Evolutionary conservation across 345 rosid species (phyloP), one percentile per base, ranked within the genome.

Genomic region (Eucalyptus virginea): DNA sequence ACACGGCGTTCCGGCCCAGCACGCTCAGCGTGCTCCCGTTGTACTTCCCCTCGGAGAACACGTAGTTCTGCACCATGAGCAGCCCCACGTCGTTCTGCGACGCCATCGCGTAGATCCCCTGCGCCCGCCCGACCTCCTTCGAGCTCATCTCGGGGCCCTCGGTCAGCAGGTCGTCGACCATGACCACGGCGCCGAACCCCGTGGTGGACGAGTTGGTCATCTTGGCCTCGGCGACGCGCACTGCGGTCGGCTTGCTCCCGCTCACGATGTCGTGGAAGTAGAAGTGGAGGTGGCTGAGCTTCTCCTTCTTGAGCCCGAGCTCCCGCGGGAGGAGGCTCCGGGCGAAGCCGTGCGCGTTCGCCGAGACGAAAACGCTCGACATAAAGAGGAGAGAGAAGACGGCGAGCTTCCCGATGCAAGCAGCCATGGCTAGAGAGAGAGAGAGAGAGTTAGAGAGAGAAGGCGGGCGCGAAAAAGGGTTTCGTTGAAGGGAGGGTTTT

Each of bases 111-210:
- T 94, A 95, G 81, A 95, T 90, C 87, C 96, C 95, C 83, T 95
- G 95, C 26, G 95, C 97, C 87, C 92, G 92, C 37, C 96, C 96
- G 28, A 95, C 94, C 37, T 90, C 51, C 48, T 92, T 92, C 28
- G 97, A 95, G 90, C 87, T 90, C 72, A 40, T 89, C 24, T 94
- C 92, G 2, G 96, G 94, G 37, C 91, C 92, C 80, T 24, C 89
- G 1, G 96, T 95, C 88, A 95, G 89, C 8, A 92, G 93, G 88
- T 95, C 93, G 89, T 95, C 97, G 17, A 93, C 93, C 90, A 95
- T 88, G 88, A 88, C 86, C 88, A 93, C 89, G 48, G 89, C 81
- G 51, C 96, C 96, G 86, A 95, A 95, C 9, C 80, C 17, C 24
- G 90, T 87, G 26, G 87, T 5, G 12, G 94, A 90, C 17, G 88